Evolutionary conservation across 495 filamentous ascomycete genomes (phyloP).

Genomic region (Penicillium ochrochloron): DNA sequence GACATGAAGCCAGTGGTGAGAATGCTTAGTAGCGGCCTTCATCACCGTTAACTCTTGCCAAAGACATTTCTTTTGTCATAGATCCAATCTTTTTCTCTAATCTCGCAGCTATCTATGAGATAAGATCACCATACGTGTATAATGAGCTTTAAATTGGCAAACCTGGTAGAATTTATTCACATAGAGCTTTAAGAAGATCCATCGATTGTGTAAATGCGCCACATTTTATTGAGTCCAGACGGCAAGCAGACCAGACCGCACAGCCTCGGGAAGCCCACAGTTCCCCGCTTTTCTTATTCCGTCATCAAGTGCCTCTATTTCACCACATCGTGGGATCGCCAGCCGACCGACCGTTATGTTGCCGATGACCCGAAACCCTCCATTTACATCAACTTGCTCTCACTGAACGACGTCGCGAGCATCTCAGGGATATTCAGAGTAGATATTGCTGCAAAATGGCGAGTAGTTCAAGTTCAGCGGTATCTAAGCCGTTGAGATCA

Average conservation of each 20-base stretch:
- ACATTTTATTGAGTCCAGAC: background rate
- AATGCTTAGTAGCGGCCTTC: no score
- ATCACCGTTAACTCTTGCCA: no score
- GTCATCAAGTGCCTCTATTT: slow-evolving; percentile 22
- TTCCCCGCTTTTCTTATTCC: slow-evolving; percentile 26
- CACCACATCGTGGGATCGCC: slow-evolving; percentile 15
- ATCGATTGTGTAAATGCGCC: background rate
- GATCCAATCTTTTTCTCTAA: no score
- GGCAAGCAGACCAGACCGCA: background rate
- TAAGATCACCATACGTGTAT: no score
- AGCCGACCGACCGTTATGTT: slow-evolving; percentile 19
- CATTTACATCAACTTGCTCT: background rate
- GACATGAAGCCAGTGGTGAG: no score
- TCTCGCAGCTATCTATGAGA: no score
- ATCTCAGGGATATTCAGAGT: background rate
- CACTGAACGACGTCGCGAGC: background rate
- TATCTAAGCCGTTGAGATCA: slow-evolving; percentile 23
- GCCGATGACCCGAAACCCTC: slow-evolving; percentile 18
- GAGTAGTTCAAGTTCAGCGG: slow-evolving; percentile 12
- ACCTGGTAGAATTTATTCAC: background rate
- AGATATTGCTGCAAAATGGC: background rate
- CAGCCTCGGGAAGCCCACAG: slow-evolving; percentile 29
- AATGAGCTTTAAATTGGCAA: no score
- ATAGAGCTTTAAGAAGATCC: background rate
- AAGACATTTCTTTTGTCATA: no score